Conservation (phyloP, 2,329 filamentous ascomycete species). For the Alternaria longipes region DNA sequence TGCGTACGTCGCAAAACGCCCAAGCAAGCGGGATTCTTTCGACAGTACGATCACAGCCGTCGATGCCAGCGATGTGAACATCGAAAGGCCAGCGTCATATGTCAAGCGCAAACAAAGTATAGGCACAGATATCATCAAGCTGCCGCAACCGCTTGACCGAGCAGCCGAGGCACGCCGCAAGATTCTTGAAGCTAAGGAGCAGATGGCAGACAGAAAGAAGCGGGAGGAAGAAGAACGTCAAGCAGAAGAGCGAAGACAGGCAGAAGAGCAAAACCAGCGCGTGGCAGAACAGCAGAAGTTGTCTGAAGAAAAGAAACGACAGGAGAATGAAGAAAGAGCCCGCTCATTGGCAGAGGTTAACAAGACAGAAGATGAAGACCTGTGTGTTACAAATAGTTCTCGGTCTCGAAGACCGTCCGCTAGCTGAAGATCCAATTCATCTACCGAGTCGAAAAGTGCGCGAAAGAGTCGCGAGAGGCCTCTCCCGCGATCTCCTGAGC, state of each 20-base stretch:
- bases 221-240: conserved; percentile 1
- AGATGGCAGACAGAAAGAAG: neutral
- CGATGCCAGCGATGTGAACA: neutral
- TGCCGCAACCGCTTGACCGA: neutral
- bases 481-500: neutral
- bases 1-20: neutral
- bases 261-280: neutral
- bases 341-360: neutral
- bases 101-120: neutral
- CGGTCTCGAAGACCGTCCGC: neutral
- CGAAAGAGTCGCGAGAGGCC: neutral
- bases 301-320: neutral
- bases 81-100: neutral
- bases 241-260: neutral
- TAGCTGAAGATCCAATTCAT: neutral
- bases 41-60: neutral
- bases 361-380: neutral
- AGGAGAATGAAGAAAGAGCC: neutral
- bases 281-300: neutral
- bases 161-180: neutral
- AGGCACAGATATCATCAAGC: neutral
- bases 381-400: neutral
- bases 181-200: neutral
- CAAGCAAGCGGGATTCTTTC: neutral
- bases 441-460: neutral